Percentiles rank a stretch among this genome's conserved stretches.
phyloP scores from a whole-genome alignment of 2,329 filamentous ascomycete species.

The Aspergillus alliaceus region DNA sequence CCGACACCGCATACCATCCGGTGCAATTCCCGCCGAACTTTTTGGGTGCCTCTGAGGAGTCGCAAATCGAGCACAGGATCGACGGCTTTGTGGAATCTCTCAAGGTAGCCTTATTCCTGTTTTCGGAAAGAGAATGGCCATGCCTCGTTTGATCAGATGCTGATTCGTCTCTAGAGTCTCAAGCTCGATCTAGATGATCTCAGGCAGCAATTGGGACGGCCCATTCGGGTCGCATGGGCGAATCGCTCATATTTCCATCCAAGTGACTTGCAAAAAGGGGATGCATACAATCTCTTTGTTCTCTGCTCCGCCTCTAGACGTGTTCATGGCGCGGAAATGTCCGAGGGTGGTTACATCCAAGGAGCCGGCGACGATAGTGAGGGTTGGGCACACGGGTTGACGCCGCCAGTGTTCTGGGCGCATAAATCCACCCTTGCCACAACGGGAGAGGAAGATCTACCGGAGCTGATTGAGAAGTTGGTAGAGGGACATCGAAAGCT shows the following conservation, averaged over 20 bases:
- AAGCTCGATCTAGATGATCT: slow-evolving; percentile 59
- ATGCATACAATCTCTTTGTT: slow-evolving; percentile 69
- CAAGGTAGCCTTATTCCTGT: slow-evolving; percentile 32
- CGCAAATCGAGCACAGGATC: slow-evolving; percentile 71
- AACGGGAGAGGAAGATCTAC: slow-evolving; percentile 65
- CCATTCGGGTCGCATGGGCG: slow-evolving; percentile 76
- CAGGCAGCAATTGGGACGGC: slow-evolving; percentile 62
- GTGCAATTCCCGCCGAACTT: slow-evolving; percentile 72
- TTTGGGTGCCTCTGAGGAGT: slow-evolving; percentile 72
- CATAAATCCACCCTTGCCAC: slow-evolving; percentile 62
- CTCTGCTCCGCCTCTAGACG: slow-evolving; percentile 82
- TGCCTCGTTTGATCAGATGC: neutral
- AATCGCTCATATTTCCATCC: slow-evolving; percentile 64
- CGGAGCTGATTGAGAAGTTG: slow-evolving; percentile 50
- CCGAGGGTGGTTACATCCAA: slow-evolving; percentile 80
- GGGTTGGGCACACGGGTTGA: slow-evolving; percentile 83
- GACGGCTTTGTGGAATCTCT: slow-evolving; percentile 54
- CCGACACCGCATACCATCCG: slow-evolving; percentile 45
- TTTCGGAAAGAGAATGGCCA: neutral
- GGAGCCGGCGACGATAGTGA: slow-evolving; percentile 94
- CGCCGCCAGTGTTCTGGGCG: slow-evolving; percentile 76
- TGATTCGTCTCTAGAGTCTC: slow-evolving; percentile 52
- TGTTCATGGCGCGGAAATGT: slow-evolving; percentile 66
- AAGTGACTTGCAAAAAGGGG: slow-evolving; percentile 44
- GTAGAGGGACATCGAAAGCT: slow-evolving; percentile 29